These are phyloP conservation scores for Rostrohypoxylon terebratum DNA, from an alignment of 495 filamentous ascomycete species.

Conservation along the genomic window DNA sequence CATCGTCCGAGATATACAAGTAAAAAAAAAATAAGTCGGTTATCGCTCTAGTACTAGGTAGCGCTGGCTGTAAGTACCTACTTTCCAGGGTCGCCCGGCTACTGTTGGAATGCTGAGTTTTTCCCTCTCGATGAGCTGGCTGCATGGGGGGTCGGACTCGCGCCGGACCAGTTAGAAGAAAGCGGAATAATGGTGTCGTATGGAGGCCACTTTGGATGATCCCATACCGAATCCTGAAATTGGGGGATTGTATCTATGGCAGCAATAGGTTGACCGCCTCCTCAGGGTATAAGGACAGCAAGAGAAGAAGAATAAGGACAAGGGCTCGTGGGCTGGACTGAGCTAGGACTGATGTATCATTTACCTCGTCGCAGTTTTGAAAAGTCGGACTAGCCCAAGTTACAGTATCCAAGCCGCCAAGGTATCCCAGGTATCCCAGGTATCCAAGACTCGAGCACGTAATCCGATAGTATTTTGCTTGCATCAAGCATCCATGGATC, in stretches of 20 bases:
- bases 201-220: slow-evolving; percentile 27
- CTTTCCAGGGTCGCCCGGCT: slow-evolving; percentile 35
- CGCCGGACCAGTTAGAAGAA: slow-evolving; percentile 24
- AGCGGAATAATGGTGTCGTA: slow-evolving; percentile 22
- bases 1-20: slow-evolving; percentile 1
- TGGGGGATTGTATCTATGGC: slow-evolving; percentile 6
- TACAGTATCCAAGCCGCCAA: too few relatives aligned
- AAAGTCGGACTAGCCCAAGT: slow-evolving; percentile 25
- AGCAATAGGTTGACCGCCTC: slow-evolving; percentile 41
- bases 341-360: slow-evolving; percentile 29
- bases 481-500: slow-evolving; percentile 7
- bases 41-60: background rate
- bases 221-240: slow-evolving; percentile 26
- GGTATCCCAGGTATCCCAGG: slow-evolving; percentile 3
- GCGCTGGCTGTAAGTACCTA: slow-evolving; percentile 16
- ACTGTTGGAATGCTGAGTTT: slow-evolving; percentile 17
- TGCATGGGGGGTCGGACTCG: slow-evolving; percentile 15
- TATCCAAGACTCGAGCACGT: slow-evolving; percentile 34
- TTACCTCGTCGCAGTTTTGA: slow-evolving; percentile 16
- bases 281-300: slow-evolving; percentile 17
- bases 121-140: slow-evolving; percentile 31
- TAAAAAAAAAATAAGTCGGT: slow-evolving; percentile 12
- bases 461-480: slow-evolving; percentile 32
- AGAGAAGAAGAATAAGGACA: slow-evolving; percentile 34
- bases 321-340: slow-evolving; percentile 18